Evolutionary conservation across 495 filamentous ascomycete species (phyloP).

Genomic region (Trichoderma virens): DNA sequence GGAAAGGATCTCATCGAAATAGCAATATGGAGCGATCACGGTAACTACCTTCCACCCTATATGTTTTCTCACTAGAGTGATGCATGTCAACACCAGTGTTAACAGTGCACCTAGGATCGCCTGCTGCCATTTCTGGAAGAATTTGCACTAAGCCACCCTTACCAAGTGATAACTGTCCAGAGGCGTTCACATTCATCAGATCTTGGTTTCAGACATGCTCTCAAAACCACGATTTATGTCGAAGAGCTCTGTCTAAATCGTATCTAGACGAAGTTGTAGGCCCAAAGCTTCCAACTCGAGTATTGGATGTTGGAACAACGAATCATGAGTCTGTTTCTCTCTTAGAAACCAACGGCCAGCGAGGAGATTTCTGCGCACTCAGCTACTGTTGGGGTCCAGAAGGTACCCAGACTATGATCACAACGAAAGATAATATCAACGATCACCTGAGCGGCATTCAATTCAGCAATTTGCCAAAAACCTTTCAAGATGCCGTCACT

Average conservation of each 20-base stretch:
- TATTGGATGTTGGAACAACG: neutral
- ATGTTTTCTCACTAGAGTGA: too few species aligned
- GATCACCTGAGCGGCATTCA: neutral
- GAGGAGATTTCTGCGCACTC: neutral
- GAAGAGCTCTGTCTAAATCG: neutral
- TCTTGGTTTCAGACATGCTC: neutral
- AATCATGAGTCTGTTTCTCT: neutral
- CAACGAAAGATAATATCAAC: neutral
- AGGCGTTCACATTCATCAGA: neutral
- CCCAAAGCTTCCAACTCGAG: neutral
- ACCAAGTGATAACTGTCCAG: neutral
- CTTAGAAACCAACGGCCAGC: neutral
- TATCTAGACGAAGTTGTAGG: neutral
- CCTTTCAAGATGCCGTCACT: constrained; percentile 7
- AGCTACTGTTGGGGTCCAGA: neutral
- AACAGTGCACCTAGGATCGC: neutral
- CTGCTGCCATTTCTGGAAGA: neutral
- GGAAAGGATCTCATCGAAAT: neutral
- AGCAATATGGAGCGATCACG: neutral
- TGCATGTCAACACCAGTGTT: too few species aligned
- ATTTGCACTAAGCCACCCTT: neutral
- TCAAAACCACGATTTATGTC: neutral
- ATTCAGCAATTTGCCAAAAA: neutral
- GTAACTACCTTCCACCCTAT: too few species aligned
- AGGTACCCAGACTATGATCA: neutral